Conservation (phyloP, 805 yeast species). For the Schwanniomyces pseudopolymorphus region DNA sequence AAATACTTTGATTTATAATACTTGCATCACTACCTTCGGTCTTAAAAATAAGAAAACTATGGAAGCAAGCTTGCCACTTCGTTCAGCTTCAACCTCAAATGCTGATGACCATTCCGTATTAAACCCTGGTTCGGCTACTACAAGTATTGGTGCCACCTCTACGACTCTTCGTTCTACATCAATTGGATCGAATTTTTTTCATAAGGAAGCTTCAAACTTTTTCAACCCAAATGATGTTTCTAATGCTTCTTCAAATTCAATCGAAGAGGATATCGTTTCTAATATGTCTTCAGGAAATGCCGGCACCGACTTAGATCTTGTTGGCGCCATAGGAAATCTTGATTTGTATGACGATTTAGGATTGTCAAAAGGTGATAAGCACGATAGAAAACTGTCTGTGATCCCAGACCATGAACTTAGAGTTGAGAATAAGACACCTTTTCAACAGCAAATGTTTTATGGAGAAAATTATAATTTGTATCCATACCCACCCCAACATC, state of each 20-base stretch:
- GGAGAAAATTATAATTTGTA: constrained; percentile 7
- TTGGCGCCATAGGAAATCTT: constrained; percentile 47
- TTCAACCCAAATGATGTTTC: constrained; percentile 14
- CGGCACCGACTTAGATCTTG: constrained; percentile 38
- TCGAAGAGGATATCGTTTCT: constrained; percentile 7
- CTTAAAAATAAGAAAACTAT: constrained; percentile 6
- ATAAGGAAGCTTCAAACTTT: constrained; percentile 22
- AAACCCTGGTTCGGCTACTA: background rate
- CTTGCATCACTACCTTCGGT: background rate
- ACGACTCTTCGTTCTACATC: constrained; percentile 10
- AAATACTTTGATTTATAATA: background rate
- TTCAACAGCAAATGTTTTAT: constrained; percentile 5
- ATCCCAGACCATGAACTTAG: background rate
- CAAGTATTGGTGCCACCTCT: background rate
- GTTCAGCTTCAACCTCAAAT: constrained; percentile 19
- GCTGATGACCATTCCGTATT: constrained; percentile 3
- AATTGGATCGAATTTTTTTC: constrained; percentile 24
- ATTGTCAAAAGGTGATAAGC: constrained; percentile 1
- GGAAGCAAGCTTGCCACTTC: constrained; percentile 17
- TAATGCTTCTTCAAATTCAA: constrained; percentile 6
- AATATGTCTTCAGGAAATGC: constrained; percentile 6
- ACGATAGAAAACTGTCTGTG: background rate
- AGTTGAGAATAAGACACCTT: background rate
- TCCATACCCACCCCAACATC: constrained; percentile 15
- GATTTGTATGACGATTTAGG: constrained; percentile 44